Base-by-base conservation (phyloP, 257 asterid genomes). In the Fraxinus cuspidata region DNA sequence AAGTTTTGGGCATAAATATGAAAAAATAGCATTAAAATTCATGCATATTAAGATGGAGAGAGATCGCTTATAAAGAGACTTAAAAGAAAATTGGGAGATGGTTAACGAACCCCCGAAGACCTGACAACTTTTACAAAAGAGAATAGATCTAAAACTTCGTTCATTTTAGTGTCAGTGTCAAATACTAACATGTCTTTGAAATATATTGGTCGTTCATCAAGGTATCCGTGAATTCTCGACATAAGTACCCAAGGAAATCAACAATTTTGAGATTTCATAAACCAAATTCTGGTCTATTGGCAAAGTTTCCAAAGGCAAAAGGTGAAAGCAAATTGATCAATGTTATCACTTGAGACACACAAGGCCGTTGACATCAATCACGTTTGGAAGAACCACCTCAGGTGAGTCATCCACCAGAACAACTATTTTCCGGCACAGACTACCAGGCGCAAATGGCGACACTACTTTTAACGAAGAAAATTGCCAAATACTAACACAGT, bases 381-480 rank as follows among this genome's bases (percentile, higher is more conserved):
- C 72, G 80, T 64, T 81, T 73, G 82, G 72, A 83, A 74, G 21
- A 85, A 42, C 84, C 97, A 92, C 97, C 97, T 92, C 97, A 78
- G 98, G 91, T 42, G 51, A 42, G 90, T 81, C 93, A 79, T 83
- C 29, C 70, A 83, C 94, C 90, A 83, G 85, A 82, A 82, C 79
- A 81, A 82, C 79, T 78, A 85, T 73, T 80, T 83, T 78, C 83
- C 31, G 85, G 88, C 86, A 40, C 47, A 11, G 90, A 89, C 96
- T 80, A 86, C 98, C 97, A 94, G 98, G 97, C 82, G 97, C 97
- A 80, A 81, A 77, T 67, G 74, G 76, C 29, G 7, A 60, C 88
- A 76, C 88, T 76, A 84, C 79, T 19, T 71, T 74, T 78, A 79
- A 70, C 74, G 3, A 81, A 79, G 77, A 78, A 71, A 66, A 63